These are phyloP conservation scores for Nicotiana knightiana DNA, from an alignment of 257 asterid species.

Conservation along the genomic window DNA sequence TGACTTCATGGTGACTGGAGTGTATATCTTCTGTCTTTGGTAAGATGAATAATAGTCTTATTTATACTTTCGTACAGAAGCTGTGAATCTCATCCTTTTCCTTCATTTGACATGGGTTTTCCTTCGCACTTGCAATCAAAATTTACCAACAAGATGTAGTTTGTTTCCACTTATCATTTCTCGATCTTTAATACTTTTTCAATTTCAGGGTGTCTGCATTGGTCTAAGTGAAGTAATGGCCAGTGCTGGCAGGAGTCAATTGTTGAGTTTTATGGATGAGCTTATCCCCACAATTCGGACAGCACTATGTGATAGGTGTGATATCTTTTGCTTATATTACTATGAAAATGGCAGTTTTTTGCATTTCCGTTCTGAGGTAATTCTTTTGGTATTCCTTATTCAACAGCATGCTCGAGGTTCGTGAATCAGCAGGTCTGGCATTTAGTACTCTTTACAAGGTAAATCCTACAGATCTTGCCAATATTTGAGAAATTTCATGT, in stretches of 20 bases:
- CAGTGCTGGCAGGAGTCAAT: conserved; percentile 92
- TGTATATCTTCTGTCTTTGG: neutral
- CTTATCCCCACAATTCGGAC: conserved; percentile 92
- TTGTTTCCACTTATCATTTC: neutral
- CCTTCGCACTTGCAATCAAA: neutral
- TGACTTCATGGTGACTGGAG: neutral
- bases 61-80: neutral
- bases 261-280: conserved; percentile 76
- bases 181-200: conserved; percentile 11
- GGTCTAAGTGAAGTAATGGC: conserved; percentile 99
- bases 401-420: conserved; percentile 73
- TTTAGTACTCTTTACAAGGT: conserved; percentile 98
- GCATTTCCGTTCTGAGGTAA: neutral
- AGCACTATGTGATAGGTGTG: conserved; percentile 96
- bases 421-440: conserved; percentile 92
- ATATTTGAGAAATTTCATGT: neutral
- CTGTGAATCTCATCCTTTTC: neutral
- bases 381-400: conserved; percentile 16
- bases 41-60: neutral
- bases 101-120: neutral
- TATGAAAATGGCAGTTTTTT: neutral
- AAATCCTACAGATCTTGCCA: conserved; percentile 7
- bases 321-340: conserved; percentile 14
- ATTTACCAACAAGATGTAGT: neutral
- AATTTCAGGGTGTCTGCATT: conserved; percentile 86